Evolutionary conservation across 1,284 basidiomycete species (phyloP).

Genomic region (Phellopilus nigrolimitatus): DNA sequence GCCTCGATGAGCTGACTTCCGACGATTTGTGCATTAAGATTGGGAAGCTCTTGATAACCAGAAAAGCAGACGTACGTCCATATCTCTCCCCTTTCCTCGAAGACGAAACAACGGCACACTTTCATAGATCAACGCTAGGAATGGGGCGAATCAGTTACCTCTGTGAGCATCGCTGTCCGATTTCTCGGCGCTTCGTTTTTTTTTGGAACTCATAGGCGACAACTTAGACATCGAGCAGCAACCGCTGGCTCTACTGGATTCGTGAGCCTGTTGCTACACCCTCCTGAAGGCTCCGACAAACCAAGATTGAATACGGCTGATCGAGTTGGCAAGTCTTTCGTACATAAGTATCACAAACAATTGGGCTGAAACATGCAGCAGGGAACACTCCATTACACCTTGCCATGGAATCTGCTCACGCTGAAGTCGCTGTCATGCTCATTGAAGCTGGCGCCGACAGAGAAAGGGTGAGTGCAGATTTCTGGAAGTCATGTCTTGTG

Average conservation of each 20-base stretch:
- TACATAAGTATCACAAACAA: slow-evolving; percentile 9
- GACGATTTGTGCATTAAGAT: slow-evolving; percentile 53
- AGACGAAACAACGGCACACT: slow-evolving; percentile 21
- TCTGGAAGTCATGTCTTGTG: neutral
- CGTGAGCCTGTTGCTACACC: slow-evolving; percentile 72
- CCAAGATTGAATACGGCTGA: slow-evolving; percentile 84
- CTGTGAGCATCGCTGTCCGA: slow-evolving; percentile 51
- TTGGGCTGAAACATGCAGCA: slow-evolving; percentile 32
- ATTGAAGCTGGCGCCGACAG: slow-evolving; percentile 94
- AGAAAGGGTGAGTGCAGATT: slow-evolving; percentile 56
- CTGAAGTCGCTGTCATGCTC: slow-evolving; percentile 80
- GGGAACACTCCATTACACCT: slow-evolving; percentile 96
- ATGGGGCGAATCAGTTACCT: slow-evolving; percentile 86
- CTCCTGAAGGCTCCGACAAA: slow-evolving; percentile 69
- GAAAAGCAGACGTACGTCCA: slow-evolving; percentile 78
- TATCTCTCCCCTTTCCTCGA: neutral
- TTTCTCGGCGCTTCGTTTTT: slow-evolving; percentile 19
- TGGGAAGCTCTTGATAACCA: slow-evolving; percentile 75
- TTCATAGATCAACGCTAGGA: slow-evolving; percentile 83
- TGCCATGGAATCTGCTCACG: slow-evolving; percentile 91
- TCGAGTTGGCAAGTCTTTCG: slow-evolving; percentile 59
- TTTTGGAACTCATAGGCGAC: slow-evolving; percentile 19
- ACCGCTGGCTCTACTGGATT: slow-evolving; percentile 89
- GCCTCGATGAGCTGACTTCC: slow-evolving; percentile 20
- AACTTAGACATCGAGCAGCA: slow-evolving; percentile 83